Conservation (phyloP, 1,139 yeast genomes). For the Debaryomyces subglobosus region DNA sequence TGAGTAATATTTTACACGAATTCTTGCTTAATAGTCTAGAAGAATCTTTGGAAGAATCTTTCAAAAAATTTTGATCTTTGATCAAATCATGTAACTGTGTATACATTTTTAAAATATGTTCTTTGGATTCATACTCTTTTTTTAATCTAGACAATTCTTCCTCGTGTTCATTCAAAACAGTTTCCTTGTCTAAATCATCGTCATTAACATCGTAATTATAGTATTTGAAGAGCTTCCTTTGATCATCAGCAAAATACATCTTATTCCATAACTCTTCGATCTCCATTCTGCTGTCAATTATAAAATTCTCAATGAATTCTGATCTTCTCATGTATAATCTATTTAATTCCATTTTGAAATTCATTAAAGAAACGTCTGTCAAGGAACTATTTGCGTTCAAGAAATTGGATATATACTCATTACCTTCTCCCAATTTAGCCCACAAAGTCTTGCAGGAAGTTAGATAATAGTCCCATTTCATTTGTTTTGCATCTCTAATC, state of each 20-base stretch:
- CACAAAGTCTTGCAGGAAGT: conserved; percentile 50
- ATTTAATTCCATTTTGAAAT: conserved; percentile 56
- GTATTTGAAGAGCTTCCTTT: conserved; percentile 41
- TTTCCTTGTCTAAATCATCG: conserved; percentile 55
- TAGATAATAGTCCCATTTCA: conserved; percentile 35
- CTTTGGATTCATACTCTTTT: conserved; percentile 51
- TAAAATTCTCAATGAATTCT: conserved; percentile 67
- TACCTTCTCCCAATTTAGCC: conserved; percentile 49
- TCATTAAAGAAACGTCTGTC: conserved; percentile 40
- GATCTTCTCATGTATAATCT: conserved; percentile 63
- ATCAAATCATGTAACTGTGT: conserved; percentile 57
- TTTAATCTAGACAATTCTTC: conserved; percentile 57
- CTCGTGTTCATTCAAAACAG: conserved; percentile 61
- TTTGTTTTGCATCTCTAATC: conserved; percentile 36
- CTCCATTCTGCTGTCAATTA: conserved; percentile 59
- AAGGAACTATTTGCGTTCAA: conserved; percentile 34
- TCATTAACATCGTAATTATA: conserved; percentile 39
- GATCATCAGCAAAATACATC: conserved; percentile 57
- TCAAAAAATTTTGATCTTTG: conserved; percentile 63
- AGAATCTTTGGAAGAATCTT: conserved; percentile 76
- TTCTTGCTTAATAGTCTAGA: conserved; percentile 75
- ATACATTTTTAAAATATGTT: conserved; percentile 58
- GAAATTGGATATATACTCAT: conserved; percentile 41
- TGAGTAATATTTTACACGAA: conserved; percentile 74
- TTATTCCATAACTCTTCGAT: conserved; percentile 65